phyloP scores from a whole-genome alignment of 805 yeast species.

The Barnettozyma populi region DNA sequence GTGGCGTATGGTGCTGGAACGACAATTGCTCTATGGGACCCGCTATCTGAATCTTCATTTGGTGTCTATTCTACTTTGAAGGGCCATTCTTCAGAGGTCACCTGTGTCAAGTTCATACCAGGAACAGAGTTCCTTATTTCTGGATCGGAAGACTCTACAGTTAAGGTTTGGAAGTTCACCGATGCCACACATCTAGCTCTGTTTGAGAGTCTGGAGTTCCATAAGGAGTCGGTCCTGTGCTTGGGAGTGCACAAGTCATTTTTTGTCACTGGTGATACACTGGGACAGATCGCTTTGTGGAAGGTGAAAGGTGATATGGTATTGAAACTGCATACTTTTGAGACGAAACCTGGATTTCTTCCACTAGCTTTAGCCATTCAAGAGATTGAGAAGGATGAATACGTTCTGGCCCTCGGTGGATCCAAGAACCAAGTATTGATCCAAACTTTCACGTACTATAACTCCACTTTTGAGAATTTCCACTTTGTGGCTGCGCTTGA shows the following conservation, averaged over 20 bases:
- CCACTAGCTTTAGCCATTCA: conserved; percentile 38
- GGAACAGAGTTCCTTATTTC: conserved; percentile 44
- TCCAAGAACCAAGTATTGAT: conserved; percentile 51
- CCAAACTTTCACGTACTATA: conserved; percentile 36
- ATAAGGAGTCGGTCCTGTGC: conserved; percentile 48
- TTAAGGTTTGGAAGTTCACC: conserved; percentile 52
- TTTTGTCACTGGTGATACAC: conserved; percentile 59
- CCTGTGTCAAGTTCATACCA: conserved; percentile 58
- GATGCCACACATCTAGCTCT: conserved; percentile 16
- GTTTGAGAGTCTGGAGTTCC: conserved; percentile 33
- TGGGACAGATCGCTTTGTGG: conserved; percentile 57
- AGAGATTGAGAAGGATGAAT: conserved; percentile 29
- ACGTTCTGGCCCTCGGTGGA: conserved; percentile 67
- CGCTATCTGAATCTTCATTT: conserved; percentile 33
- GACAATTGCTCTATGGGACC: conserved; percentile 66
- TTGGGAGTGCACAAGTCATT: conserved; percentile 36
- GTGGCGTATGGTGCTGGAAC: conserved; percentile 72
- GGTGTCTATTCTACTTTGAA: conserved; percentile 57
- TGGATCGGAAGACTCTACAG: conserved; percentile 60
- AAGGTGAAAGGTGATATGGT: conserved; percentile 22
- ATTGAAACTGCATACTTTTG: conserved; percentile 27
- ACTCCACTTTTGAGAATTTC: conserved; percentile 19
- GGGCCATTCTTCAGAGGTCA: conserved; percentile 56
- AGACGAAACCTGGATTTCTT: conserved; percentile 41
- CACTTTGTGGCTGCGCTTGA: conserved; percentile 48